phyloP scores from a whole-genome alignment of 768 basidiomycete genomes.

The Collybia sordida region DNA sequence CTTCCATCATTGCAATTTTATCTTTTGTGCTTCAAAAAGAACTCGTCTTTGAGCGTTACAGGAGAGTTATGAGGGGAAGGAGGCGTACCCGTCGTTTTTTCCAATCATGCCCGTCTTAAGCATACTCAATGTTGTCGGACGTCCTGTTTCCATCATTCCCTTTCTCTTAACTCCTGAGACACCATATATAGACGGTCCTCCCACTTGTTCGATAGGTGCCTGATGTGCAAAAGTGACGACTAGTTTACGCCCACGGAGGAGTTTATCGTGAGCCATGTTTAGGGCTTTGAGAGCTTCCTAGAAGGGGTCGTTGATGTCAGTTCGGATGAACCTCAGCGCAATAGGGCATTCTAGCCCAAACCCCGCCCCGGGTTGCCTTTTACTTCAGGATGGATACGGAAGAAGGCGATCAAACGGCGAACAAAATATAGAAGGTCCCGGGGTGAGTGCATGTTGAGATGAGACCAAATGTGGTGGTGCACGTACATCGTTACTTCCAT shows the following conservation, averaged over 20 bases:
- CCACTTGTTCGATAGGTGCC: slow-evolving; percentile 51
- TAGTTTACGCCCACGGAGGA: slow-evolving; percentile 83
- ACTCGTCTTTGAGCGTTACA: slow-evolving; percentile 2
- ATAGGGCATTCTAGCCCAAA: not conserved
- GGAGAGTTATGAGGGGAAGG: not conserved
- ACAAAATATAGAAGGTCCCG: slow-evolving; percentile 36
- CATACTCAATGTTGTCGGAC: slow-evolving; percentile 86
- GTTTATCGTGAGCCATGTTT: slow-evolving; percentile 69
- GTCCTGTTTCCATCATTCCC: slow-evolving; percentile 53
- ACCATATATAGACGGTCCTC: slow-evolving; percentile 11
- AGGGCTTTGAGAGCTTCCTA: slow-evolving; percentile 88
- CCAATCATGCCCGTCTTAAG: slow-evolving; percentile 67
- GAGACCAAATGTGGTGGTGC: slow-evolving; percentile 10
- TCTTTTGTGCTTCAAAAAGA: slow-evolving; percentile 59
- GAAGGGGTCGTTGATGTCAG: slow-evolving; percentile 9
- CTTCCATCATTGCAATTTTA: slow-evolving; percentile 96
- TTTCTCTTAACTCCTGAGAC: slow-evolving; percentile 30
- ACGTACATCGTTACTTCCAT: slow-evolving; percentile 76
- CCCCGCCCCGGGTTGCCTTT: slow-evolving; percentile 19
- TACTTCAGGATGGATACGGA: slow-evolving; percentile 8
- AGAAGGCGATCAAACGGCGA: slow-evolving; percentile 6
- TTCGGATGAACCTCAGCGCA: slow-evolving; percentile 1
- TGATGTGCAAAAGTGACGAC: slow-evolving; percentile 93
- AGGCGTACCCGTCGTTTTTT: slow-evolving; percentile 51
- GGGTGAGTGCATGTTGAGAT: slow-evolving; percentile 40